Conservation (phyloP, 208 protist species). For the Crithidia sp. region DNA sequence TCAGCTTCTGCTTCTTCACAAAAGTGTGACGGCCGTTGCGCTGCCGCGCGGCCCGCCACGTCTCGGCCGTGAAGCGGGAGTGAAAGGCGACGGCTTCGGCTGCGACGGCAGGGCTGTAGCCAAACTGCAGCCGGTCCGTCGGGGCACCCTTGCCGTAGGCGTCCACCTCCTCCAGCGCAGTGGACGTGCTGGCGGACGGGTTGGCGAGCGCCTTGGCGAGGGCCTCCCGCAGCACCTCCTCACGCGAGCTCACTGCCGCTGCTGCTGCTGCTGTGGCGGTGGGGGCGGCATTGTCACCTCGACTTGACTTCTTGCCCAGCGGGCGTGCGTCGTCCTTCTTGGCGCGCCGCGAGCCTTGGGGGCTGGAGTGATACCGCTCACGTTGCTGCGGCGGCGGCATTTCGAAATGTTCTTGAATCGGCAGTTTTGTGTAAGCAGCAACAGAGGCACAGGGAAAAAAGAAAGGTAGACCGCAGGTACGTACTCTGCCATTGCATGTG, state of each 20-base stretch:
- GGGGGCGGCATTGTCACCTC: not conserved
- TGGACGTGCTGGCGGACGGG: not conserved
- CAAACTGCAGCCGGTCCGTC: slow-evolving; percentile 88
- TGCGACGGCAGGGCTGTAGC: slow-evolving; percentile 69
- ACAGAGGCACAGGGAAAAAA: not conserved
- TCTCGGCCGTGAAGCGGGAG: slow-evolving; percentile 35
- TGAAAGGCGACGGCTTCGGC: slow-evolving; percentile 88
- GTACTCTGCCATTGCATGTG: not conserved
- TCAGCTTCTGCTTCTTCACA: slow-evolving; percentile 61
- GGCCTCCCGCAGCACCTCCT: slow-evolving; percentile 40
- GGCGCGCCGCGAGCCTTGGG: not conserved
- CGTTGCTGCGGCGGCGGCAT: slow-evolving; percentile 18
- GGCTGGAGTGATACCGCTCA: slow-evolving; percentile 16
- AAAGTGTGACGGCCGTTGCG: slow-evolving; percentile 34
- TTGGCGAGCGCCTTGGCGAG: slow-evolving; percentile 30
- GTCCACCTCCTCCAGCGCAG: slow-evolving; percentile 33
- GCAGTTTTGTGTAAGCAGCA: not conserved
- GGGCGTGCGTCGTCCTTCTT: slow-evolving; percentile 18
- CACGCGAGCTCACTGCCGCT: slow-evolving; percentile 19
- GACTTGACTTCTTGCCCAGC: slow-evolving; percentile 3
- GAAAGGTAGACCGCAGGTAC: not conserved
- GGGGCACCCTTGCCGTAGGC: slow-evolving; percentile 77
- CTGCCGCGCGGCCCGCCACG: slow-evolving; percentile 57
- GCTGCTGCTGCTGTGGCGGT: not conserved
- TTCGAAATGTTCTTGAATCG: not conserved